Evolutionary conservation across 192 early-diverging fungal species (phyloP).

Genomic region (Spizellomyces punctatus): DNA sequence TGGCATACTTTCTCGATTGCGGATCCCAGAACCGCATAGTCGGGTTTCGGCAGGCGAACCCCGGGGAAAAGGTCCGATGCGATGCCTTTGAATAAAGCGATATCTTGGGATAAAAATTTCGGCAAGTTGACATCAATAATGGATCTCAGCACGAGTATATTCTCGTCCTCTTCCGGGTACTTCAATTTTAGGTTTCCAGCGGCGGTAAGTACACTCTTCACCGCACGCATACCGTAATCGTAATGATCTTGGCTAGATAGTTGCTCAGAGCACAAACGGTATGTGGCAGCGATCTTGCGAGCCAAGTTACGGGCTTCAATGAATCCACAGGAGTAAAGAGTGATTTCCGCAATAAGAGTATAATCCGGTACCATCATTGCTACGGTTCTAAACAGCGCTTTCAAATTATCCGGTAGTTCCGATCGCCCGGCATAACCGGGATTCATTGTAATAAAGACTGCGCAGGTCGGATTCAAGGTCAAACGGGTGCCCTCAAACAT

Average conservation of each 20-base stretch:
- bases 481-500: constrained; percentile 64
- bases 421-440: constrained; percentile 65
- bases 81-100: constrained; percentile 64
- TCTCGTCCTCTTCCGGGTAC: constrained; percentile 65
- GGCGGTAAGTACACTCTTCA: constrained; percentile 62
- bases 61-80: constrained; percentile 64
- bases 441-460: constrained; percentile 72
- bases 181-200: constrained; percentile 65
- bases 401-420: constrained; percentile 57
- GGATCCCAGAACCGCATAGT: constrained; percentile 53
- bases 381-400: constrained; percentile 55
- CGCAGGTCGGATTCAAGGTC: constrained; percentile 56
- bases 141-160: constrained; percentile 59
- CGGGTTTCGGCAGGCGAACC: constrained; percentile 60
- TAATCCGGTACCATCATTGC: constrained; percentile 72
- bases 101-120: constrained; percentile 67
- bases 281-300: constrained; percentile 61
- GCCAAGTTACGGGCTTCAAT: constrained; percentile 61
- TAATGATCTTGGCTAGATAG: constrained; percentile 67
- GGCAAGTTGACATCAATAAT: constrained; percentile 68
- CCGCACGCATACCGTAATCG: constrained; percentile 68
- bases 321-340: constrained; percentile 67
- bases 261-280: constrained; percentile 65
- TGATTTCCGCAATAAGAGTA: constrained; percentile 65
- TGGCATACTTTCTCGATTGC: constrained; percentile 53